phyloP scores from a whole-genome alignment of 208 protist species.

The Trichomonas tenax region DNA sequence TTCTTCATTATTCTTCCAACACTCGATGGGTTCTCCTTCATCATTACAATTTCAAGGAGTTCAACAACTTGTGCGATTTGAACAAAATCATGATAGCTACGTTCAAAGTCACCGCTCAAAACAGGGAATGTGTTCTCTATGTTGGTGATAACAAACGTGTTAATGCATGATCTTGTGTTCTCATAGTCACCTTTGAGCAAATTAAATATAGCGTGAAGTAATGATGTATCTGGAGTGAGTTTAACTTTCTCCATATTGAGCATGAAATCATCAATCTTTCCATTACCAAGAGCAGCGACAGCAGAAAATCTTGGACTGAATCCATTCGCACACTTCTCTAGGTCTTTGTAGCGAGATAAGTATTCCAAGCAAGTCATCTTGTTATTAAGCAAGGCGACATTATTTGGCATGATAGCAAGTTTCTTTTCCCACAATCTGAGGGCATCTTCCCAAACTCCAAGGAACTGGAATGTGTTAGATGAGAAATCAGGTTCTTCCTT shows the following conservation, averaged over 20 bases:
- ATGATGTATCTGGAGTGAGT: not conserved
- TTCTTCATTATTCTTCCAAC: not conserved
- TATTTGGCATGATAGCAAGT: not conserved
- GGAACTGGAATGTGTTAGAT: not conserved
- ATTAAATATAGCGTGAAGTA: not conserved
- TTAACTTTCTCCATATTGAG: not conserved
- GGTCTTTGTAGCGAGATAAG: not conserved
- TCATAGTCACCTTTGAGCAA: not conserved
- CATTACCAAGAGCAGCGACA: not conserved
- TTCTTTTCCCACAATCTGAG: not conserved
- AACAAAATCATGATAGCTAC: not conserved
- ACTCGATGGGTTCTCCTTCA: not conserved
- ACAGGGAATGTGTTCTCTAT: not conserved
- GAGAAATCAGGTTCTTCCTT: not conserved
- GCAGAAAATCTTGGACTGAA: not conserved
- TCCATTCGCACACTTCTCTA: not conserved
- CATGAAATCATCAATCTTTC: not conserved
- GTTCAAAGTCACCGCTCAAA: not conserved
- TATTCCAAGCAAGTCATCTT: not conserved
- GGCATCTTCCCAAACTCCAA: not conserved
- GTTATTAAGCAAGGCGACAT: not conserved
- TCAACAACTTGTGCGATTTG: not conserved
- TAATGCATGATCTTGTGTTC: not conserved
- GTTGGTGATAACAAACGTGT: not conserved
- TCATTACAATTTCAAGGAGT: not conserved